phyloP scores from a whole-genome alignment of 1,139 yeast genomes.

The Diutina pseudorugosa region DNA sequence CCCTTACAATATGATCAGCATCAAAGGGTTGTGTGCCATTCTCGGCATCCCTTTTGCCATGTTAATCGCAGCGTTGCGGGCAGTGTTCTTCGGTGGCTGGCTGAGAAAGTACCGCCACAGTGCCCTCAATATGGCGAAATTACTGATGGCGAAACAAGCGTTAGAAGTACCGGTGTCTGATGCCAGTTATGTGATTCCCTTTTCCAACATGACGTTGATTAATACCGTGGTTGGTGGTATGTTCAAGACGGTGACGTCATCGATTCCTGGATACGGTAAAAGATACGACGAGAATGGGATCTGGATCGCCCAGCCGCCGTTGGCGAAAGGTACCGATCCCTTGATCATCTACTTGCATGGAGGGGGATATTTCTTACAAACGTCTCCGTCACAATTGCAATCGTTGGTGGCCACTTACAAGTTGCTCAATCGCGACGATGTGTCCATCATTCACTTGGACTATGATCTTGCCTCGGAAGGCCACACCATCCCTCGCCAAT shows the following conservation, averaged over 20 bases:
- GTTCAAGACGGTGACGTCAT: constrained; percentile 6
- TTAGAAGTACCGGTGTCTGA: constrained; percentile 11
- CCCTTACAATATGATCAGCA: constrained; percentile 2
- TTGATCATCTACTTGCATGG: constrained; percentile 29
- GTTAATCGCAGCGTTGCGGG: constrained; percentile 9
- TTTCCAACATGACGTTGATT: constrained; percentile 8
- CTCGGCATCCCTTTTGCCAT: constrained; percentile 2
- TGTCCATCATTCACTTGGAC: background rate
- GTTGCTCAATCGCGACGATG: constrained; percentile 16
- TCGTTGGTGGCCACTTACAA: constrained; percentile 19
- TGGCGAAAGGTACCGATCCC: constrained; percentile 15
- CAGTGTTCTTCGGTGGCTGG: constrained; percentile 11
- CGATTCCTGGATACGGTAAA: constrained; percentile 21
- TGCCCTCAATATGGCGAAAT: constrained; percentile 11
- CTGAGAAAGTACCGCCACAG: constrained; percentile 12
- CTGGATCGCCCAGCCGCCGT: background rate
- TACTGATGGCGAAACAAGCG: constrained; percentile 12
- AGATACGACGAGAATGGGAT: constrained; percentile 20
- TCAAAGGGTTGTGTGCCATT: background rate
- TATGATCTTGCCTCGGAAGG: constrained; percentile 3
- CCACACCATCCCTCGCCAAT: constrained; percentile 3
- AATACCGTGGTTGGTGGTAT: constrained; percentile 7
- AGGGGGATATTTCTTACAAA: constrained; percentile 30
- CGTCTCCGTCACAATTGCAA: constrained; percentile 22
- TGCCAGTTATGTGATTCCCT: constrained; percentile 8